These are phyloP conservation scores for Avena eriantha DNA, from an alignment of 176 grass and related monocot genomes.

Conservation along the genomic window DNA sequence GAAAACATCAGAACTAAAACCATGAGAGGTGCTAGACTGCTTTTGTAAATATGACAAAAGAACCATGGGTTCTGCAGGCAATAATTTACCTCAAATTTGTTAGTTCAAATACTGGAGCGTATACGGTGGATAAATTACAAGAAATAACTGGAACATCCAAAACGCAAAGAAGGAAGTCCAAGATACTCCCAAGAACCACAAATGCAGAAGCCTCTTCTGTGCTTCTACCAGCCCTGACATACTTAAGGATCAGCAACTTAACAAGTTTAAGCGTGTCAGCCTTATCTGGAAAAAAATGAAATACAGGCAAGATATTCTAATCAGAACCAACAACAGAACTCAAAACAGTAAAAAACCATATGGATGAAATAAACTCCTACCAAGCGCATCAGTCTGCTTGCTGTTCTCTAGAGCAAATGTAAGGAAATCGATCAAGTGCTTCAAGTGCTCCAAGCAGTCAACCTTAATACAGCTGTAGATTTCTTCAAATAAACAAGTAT, in stretches of 20 bases:
- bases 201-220: slow-evolving; percentile 43
- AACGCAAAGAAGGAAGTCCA: slow-evolving; percentile 76
- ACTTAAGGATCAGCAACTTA: slow-evolving; percentile 61
- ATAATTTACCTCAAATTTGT: slow-evolving; percentile 61
- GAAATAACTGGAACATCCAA: slow-evolving; percentile 74
- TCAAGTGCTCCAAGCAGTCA: slow-evolving; percentile 67
- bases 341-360: slow-evolving; percentile 23
- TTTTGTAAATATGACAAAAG: slow-evolving; percentile 10
- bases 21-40: background rate
- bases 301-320: slow-evolving; percentile 34
- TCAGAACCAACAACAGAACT: slow-evolving; percentile 38
- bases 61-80: background rate
- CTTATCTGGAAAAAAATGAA: slow-evolving; percentile 54
- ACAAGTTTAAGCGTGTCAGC: slow-evolving; percentile 58
- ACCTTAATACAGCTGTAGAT: slow-evolving; percentile 57
- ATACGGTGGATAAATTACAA: slow-evolving; percentile 59
- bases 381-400: slow-evolving; percentile 51
- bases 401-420: slow-evolving; percentile 62
- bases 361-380: slow-evolving; percentile 49
- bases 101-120: slow-evolving; percentile 72
- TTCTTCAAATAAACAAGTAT: slow-evolving; percentile 71
- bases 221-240: slow-evolving; percentile 50
- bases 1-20: slow-evolving; percentile 30
- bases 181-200: slow-evolving; percentile 64
- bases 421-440: slow-evolving; percentile 70